Base-by-base conservation (phyloP, 1,284 basidiomycete species). In the Serendipita sp. region DNA sequence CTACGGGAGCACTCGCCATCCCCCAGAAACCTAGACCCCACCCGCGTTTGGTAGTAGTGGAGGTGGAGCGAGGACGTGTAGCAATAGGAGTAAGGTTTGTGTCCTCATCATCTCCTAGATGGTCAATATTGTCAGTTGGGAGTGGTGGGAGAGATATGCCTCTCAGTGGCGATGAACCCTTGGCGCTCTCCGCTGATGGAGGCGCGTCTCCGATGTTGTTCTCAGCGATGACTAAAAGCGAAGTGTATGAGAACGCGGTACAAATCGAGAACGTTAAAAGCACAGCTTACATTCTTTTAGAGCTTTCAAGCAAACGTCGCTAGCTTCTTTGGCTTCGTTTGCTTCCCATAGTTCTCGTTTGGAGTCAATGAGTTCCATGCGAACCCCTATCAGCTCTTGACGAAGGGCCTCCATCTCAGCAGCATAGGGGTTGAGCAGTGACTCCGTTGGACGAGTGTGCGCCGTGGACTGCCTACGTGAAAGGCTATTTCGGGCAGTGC, bases 221-320 rank as follows among this genome's bases (percentile, higher is more conserved):
- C 53, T 58, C 53, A 22, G 53, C 53, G 10, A 58, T 58, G 30
- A 58, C 53, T 58, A 32, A 10, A 58, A n/a, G 53, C 2, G 6
- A 15, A 49, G 2, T n/a, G 2, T 30, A 26, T 32, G 32, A n/a
- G 15, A 30, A 26, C 4, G 22, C 53, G 30, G 10, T 49, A 8
- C 45, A 58, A 30, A 58, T 58, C 8, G 34, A 17, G 30, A 26
- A 38, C 5, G 12, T 38, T 13, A 38, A 38, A 38, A 38, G 12
- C 38, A 38, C 38, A 38, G 38, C 53, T 58, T 32, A 58, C 53
- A 58, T 34, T 58, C 53, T 58, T 58, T 58, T 26, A 58, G 29
- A 4, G 53, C 53, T 34, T 58, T 58, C n/a, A 58, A 35, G 30
- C 53, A 58, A 35, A 58, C 53, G 29, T 58, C 53, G 34, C 53